These are phyloP conservation scores for Penicillium oxalicum DNA, from an alignment of 2,329 filamentous ascomycete species.

Conservation along the genomic window DNA sequence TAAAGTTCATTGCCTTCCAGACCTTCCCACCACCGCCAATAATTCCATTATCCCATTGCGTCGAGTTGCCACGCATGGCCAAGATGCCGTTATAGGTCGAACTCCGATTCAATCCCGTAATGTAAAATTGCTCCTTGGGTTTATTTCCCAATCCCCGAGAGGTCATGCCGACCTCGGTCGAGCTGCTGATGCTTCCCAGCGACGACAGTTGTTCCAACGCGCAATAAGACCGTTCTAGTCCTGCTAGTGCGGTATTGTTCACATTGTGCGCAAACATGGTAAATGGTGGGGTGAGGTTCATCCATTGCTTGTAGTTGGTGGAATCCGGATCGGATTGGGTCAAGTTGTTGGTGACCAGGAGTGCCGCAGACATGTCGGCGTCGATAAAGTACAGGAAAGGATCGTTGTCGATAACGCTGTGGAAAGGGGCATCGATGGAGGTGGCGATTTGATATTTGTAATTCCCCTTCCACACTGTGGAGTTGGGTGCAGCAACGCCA, in stretches of 20 bases:
- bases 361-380: conserved; percentile 69
- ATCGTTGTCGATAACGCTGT: conserved; percentile 49
- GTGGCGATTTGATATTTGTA: conserved; percentile 80
- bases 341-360: conserved; percentile 68
- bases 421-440: conserved; percentile 73
- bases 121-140: conserved; percentile 83
- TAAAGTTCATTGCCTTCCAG: conserved; percentile 65
- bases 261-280: conserved; percentile 67
- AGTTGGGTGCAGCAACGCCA: conserved; percentile 64
- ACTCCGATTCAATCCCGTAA: conserved; percentile 66
- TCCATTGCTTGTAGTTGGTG: conserved; percentile 50
- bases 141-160: conserved; percentile 58
- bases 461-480: conserved; percentile 56
- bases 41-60: conserved; percentile 48
- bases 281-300: conserved; percentile 60
- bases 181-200: conserved; percentile 56
- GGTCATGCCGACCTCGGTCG: conserved; percentile 60
- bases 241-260: conserved; percentile 55
- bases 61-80: conserved; percentile 55
- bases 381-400: conserved; percentile 72
- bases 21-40: conserved; percentile 70
- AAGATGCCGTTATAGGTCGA: conserved; percentile 68
- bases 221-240: conserved; percentile 75
- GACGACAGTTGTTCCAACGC: conserved; percentile 64
- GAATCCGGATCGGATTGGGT: conserved; percentile 47